A percentile compares a stretch with the other conserved stretches of the same genome.
phyloP scores from a whole-genome alignment of 805 yeast genomes.

The Myxozyma udenii region DNA sequence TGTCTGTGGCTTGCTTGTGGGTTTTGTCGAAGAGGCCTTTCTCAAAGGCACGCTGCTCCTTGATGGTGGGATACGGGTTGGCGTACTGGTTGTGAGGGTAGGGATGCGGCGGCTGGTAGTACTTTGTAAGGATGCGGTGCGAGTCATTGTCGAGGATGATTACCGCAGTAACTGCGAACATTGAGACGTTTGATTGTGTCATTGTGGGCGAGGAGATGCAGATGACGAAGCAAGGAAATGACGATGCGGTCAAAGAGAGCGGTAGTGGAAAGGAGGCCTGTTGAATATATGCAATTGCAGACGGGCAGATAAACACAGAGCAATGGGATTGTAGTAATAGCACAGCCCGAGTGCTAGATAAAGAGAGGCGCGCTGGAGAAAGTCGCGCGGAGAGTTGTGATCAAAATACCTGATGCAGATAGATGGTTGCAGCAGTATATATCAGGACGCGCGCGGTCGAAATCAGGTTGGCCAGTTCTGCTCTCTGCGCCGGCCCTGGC shows the following conservation, averaged over 20 bases:
- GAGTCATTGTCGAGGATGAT: conserved; percentile 80
- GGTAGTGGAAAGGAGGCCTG: background rate
- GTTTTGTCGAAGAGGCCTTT: conserved; percentile 67
- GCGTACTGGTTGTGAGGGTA: conserved; percentile 32
- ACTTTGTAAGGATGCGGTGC: conserved; percentile 75
- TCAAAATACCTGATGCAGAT: too few species aligned
- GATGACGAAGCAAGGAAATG: background rate
- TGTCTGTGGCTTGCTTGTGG: conserved; percentile 75
- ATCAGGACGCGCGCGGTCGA: too few species aligned
- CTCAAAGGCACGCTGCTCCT: conserved; percentile 77
- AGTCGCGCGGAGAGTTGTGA: too few species aligned
- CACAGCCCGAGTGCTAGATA: background rate
- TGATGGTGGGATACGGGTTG: conserved; percentile 44
- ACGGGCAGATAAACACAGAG: background rate
- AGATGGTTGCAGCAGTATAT: too few species aligned
- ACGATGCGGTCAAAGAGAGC: too few species aligned
- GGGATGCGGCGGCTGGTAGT: conserved; percentile 66
- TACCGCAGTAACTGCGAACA: conserved; percentile 79
- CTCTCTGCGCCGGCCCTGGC: too few species aligned
- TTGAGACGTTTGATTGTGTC: conserved; percentile 33
- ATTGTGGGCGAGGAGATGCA: too few species aligned
- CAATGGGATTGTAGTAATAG: background rate
- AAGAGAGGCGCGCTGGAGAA: too few species aligned
- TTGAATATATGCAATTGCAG: background rate
- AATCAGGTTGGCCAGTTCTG: too few species aligned